A percentile compares a stretch with the other conserved stretches of the same genome.
Evolutionary conservation across 257 asterid species (phyloP).

Genomic region (Solanum gandarillasii): DNA sequence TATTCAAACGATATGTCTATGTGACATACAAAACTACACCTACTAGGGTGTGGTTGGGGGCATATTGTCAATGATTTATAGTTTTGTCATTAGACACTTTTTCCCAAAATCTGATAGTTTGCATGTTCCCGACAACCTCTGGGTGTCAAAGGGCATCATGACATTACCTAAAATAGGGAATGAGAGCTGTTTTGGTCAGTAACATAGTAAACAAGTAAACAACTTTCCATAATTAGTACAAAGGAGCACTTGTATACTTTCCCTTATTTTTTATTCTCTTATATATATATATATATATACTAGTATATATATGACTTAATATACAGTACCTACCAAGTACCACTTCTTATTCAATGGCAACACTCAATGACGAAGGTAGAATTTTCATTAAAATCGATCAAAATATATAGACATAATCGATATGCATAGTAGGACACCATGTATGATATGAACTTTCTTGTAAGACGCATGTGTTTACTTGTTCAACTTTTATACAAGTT

Average conservation of each 20-base stretch:
- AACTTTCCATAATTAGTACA: background rate
- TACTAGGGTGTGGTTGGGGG: background rate
- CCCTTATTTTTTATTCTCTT: background rate
- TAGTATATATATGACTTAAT: background rate
- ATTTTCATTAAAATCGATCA: background rate
- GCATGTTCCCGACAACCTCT: conserved; percentile 91
- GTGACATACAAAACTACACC: background rate
- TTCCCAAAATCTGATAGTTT: conserved; percentile 59
- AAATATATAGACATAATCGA: background rate
- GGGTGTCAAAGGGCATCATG: conserved; percentile 61
- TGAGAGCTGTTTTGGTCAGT: conserved; percentile 17
- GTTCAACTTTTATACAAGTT: too few relatives aligned
- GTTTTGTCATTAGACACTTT: conserved; percentile 26
- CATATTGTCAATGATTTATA: conserved; percentile 20
- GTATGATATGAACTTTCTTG: too few relatives aligned
- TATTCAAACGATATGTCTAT: background rate
- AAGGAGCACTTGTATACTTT: background rate
- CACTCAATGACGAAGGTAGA: background rate
- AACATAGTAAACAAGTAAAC: background rate
- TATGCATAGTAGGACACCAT: too few relatives aligned
- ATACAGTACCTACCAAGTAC: background rate
- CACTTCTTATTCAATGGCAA: background rate
- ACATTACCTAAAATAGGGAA: conserved; percentile 34
- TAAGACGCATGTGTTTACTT: too few relatives aligned
- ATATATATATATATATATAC: too few relatives aligned